Base-by-base conservation (phyloP, 1,139 yeast genomes). In the Geotrichum carabidarum region DNA sequence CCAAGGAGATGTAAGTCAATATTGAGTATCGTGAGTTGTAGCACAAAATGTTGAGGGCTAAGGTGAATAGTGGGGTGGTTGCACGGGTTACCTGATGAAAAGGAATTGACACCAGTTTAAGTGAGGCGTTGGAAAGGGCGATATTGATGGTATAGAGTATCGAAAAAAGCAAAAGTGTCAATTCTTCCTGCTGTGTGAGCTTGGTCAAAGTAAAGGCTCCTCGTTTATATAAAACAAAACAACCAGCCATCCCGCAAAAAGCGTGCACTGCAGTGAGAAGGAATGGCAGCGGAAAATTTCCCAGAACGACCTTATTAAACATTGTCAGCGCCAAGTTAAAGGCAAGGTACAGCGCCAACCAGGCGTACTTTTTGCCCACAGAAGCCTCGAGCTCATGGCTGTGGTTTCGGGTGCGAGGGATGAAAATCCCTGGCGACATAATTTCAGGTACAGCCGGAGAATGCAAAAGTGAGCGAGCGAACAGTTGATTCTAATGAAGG, bases 81-180 rank as follows among this genome's bases (percentile, higher is more conserved):
- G 67, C 67, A 30, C 67, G 60, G 44, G 64, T 62, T 27, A 62
- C 58, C 55, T 64, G 66, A 50, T 62, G 66, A 48, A 64, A 62
- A 7, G 67, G 67, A 22, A 63, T 65, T 22, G 67, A 62, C 43
- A 63, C 66, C 46, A 63, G 60, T 49, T 63, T 61, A 36, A 64
- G 59, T 14, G 66, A 63, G 36, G 63, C 63, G 44, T 64, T 64
- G 14, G 64, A 62, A 41, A 64, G 59, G 41, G 67, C 67, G 47
- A 64, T 63, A 58, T 63, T 64, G 58, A 63, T 60, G 35, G 67
- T 62, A 60, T 63, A 64, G 41, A 64, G 62, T 30, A 63, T 55
- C 31, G 67, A 63, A 52, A 64, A 63, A 46, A 60, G 54, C 31
- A 63, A 52, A 18, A 64, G 59, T 14, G 60, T 57, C 45, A 59